Base-by-base conservation (phyloP, 1,284 basidiomycete species). In the Sanghuangporus sanghuang region DNA sequence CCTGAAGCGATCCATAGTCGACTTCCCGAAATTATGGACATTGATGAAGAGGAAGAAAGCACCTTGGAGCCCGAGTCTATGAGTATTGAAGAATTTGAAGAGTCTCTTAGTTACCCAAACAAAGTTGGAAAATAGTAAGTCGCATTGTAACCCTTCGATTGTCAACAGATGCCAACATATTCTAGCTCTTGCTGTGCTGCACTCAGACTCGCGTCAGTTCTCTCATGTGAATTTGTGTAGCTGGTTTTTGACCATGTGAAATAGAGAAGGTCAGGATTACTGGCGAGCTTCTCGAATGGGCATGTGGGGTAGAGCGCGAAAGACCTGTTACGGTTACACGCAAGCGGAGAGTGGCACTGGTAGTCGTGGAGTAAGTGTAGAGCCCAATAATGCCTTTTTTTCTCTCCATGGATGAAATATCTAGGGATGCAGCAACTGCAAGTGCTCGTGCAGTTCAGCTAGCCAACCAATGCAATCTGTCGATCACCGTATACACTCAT, bases 291-390 rank as follows among this genome's bases (percentile, higher is more conserved):
- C 50, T 67, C 16, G 44, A 40, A 32, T 68, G 65, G 67, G 48
- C 63, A 18, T 61, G 59, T 53, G 35, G 39, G 2, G 21, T 48
- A 16, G 64, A 62, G 39, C 54, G 61, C n/a, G 61, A 62, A 32
- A 62, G 50, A 59, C 56, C 64, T 9, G 12, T 57, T 21, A 58
- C 12, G 8, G 61, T 62, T 18, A 46, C 64, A 11, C 60, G 60
- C 16, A 62, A 35, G 53, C 68, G 63, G 63, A 67, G 70, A 46
- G 70, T 69, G 21, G 69, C 71, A 16, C 48, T 76, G 23, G 55
- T 76, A 21, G 70, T 78, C 38, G 69, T 72, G 36, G 73, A 74
- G 76, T 77, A 32, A 65, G 76, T n/a, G 2, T 46, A 68, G 14
- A 62, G 39, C 21, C 54, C 14, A 42, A 32, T 32, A 32, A 27